phyloP scores from a whole-genome alignment of 2,329 filamentous ascomycete genomes.

The Fusarium vanettenii region DNA sequence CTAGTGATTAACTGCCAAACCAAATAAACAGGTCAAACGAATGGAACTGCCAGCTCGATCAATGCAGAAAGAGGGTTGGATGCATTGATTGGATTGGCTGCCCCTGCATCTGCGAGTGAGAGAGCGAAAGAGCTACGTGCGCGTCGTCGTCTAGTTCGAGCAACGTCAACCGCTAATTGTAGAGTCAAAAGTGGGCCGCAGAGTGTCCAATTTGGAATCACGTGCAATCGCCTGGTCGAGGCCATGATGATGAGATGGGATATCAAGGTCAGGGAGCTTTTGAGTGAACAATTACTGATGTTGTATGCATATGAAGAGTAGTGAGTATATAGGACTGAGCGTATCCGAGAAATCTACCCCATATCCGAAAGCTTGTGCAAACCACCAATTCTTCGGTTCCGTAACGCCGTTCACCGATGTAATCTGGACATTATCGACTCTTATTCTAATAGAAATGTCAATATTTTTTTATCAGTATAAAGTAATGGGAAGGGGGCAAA shows the following conservation, averaged over 20 bases:
- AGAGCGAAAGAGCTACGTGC: constrained; percentile 5
- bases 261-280: neutral
- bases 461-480: neutral
- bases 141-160: constrained; percentile 21
- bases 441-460: constrained; percentile 27
- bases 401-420: constrained; percentile 14
- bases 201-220: constrained; percentile 13
- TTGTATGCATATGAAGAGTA: neutral
- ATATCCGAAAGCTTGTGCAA: neutral
- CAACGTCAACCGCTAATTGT: constrained; percentile 18
- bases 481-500: constrained; percentile 34
- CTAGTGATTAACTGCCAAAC: neutral
- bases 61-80: constrained; percentile 13
- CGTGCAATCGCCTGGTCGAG: constrained; percentile 10
- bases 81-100: constrained; percentile 32
- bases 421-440: neutral
- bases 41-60: constrained; percentile 25
- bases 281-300: neutral
- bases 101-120: constrained; percentile 30
- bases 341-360: neutral
- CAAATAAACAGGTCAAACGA: constrained; percentile 5
- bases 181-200: constrained; percentile 34
- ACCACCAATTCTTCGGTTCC: neutral
- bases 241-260: neutral
- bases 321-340: neutral